These are phyloP conservation scores for Ophiostoma australiae DNA, from an alignment of 2,329 filamentous ascomycete genomes.

Conservation along the genomic window DNA sequence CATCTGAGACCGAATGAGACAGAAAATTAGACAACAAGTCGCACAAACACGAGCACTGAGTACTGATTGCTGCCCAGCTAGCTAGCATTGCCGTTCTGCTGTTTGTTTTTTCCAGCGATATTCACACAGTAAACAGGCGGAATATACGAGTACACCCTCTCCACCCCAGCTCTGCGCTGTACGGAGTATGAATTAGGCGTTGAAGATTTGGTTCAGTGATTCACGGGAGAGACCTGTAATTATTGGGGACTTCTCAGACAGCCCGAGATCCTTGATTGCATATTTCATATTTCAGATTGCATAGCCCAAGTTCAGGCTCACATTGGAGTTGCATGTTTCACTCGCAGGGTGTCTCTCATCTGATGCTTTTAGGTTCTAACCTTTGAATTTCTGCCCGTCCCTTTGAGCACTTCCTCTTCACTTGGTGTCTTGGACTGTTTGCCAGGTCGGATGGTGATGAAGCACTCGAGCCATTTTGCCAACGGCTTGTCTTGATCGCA, in stretches of 20 bases:
- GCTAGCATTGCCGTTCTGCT: not conserved
- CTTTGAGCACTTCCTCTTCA: not conserved
- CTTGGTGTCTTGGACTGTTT: not conserved
- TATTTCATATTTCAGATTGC: not conserved
- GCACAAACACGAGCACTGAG: not conserved
- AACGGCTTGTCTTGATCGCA: not conserved
- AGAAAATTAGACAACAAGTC: slow-evolving; percentile 1
- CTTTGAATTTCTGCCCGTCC: not conserved
- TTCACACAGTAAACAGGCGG: too few species aligned
- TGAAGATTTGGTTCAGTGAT: slow-evolving; percentile 8
- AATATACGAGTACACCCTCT: not conserved
- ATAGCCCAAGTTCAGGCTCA: not conserved
- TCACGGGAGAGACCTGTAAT: not conserved
- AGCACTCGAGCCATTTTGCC: not conserved
- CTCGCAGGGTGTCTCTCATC: not conserved
- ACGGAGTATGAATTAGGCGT: not conserved
- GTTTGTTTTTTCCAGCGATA: not conserved
- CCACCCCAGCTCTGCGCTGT: not conserved
- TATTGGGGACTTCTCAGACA: not conserved
- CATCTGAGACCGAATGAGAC: slow-evolving; percentile 12
- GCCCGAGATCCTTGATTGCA: not conserved
- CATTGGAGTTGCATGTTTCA: not conserved
- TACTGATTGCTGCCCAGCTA: not conserved
- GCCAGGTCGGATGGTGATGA: not conserved
- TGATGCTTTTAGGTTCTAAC: not conserved